Evolutionary conservation across 2,329 filamentous ascomycete genomes (phyloP).

Genomic region (Tolypocladium tropicale): DNA sequence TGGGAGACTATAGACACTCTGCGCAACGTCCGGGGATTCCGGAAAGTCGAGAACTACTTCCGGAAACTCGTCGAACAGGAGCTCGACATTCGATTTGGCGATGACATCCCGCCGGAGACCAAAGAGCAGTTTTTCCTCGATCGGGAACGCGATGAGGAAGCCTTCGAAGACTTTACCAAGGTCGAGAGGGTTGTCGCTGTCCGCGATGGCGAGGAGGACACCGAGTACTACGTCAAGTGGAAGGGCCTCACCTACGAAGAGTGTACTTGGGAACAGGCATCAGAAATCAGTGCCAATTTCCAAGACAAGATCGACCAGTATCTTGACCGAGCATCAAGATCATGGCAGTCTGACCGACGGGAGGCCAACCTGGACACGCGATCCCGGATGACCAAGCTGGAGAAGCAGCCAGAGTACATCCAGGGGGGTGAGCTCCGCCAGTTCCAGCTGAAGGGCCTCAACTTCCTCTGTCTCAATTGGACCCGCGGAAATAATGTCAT

Average conservation of each 20-base stretch:
- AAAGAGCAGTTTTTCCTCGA: slow-evolving; percentile 94
- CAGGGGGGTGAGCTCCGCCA: slow-evolving; percentile 74
- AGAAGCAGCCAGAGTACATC: slow-evolving; percentile 78
- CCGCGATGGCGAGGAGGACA: slow-evolving; percentile 67
- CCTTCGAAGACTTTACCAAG: slow-evolving; percentile 79
- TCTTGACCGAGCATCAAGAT: slow-evolving; percentile 70
- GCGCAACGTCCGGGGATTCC: slow-evolving; percentile 68
- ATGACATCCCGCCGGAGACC: slow-evolving; percentile 72
- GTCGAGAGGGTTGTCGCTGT: slow-evolving; percentile 88
- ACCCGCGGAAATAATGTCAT: slow-evolving; percentile 90
- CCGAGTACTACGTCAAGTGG: slow-evolving; percentile 95
- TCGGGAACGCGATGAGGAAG: slow-evolving; percentile 80
- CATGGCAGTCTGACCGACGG: slow-evolving; percentile 68
- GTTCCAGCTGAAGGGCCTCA: slow-evolving; percentile 89
- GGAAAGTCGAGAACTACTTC: slow-evolving; percentile 92
- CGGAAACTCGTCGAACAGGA: slow-evolving; percentile 74
- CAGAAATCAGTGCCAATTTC: slow-evolving; percentile 65
- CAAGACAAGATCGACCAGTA: slow-evolving; percentile 89
- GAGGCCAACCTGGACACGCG: slow-evolving; percentile 70
- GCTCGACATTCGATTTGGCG: slow-evolving; percentile 63
- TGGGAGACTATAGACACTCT: slow-evolving; percentile 79
- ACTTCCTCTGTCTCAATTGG: slow-evolving; percentile 96
- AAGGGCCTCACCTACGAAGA: slow-evolving; percentile 87
- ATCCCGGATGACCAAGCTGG: slow-evolving; percentile 60
- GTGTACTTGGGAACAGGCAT: slow-evolving; percentile 84